Conservation (phyloP, 805 yeast species). For the Yamadazyma insecticola region DNA sequence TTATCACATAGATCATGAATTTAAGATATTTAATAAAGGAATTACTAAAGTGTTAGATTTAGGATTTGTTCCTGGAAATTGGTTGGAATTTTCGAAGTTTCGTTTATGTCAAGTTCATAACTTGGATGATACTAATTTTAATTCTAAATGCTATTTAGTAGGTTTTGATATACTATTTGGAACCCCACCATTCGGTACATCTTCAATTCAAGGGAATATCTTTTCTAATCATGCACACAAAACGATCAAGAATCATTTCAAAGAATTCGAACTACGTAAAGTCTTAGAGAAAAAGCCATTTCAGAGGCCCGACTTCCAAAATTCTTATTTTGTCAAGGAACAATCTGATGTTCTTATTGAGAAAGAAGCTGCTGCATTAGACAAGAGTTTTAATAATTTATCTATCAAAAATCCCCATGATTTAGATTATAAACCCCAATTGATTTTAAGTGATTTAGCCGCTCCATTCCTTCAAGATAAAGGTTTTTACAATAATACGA, state of each 20-base stretch:
- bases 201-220: slow-evolving; percentile 85
- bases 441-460: slow-evolving; percentile 32
- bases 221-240: slow-evolving; percentile 43
- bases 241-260: slow-evolving; percentile 21
- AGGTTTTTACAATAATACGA: slow-evolving; percentile 36
- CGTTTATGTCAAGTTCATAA: slow-evolving; percentile 24
- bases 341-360: slow-evolving; percentile 20
- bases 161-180: slow-evolving; percentile 62
- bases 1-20: slow-evolving; percentile 23
- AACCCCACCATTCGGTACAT: slow-evolving; percentile 76
- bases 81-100: slow-evolving; percentile 29
- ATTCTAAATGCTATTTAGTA: slow-evolving; percentile 27
- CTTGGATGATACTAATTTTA: slow-evolving; percentile 19
- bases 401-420: slow-evolving; percentile 1
- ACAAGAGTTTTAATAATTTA: not conserved
- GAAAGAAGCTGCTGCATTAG: slow-evolving; percentile 17
- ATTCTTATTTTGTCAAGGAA: slow-evolving; percentile 27
- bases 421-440: slow-evolving; percentile 27
- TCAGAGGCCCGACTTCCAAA: slow-evolving; percentile 7
- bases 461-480: slow-evolving; percentile 29
- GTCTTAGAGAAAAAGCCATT: slow-evolving; percentile 2
- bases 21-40: slow-evolving; percentile 18
- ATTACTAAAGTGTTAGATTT: slow-evolving; percentile 33
- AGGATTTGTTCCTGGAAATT: slow-evolving; percentile 40
- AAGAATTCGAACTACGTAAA: slow-evolving; percentile 24